Evolutionary conservation across 1,139 yeast species (phyloP).

Genomic region (Debaryomyces sp.): DNA sequence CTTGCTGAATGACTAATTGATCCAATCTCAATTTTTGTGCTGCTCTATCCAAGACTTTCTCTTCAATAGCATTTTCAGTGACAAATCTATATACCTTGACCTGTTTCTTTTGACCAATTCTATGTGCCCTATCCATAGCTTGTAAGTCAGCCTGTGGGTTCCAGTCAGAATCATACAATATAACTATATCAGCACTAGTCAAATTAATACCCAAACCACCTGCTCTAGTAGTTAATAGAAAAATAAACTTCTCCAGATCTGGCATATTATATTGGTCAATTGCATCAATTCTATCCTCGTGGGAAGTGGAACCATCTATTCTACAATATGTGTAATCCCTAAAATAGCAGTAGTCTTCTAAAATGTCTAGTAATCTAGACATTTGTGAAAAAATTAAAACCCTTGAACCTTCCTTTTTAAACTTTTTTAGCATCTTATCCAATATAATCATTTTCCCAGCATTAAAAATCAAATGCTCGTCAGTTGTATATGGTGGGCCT

Average conservation of each 20-base stretch:
- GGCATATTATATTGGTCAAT: conserved; percentile 91
- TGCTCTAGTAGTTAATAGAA: conserved; percentile 93
- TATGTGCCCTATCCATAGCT: conserved; percentile 98
- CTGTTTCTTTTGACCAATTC: conserved; percentile 97
- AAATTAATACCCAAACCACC: conserved; percentile 97
- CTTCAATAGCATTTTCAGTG: conserved; percentile 95
- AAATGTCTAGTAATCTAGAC: conserved; percentile 87
- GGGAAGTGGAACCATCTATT: conserved; percentile 93
- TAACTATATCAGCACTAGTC: conserved; percentile 90
- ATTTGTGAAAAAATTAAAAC: conserved; percentile 93
- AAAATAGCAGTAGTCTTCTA: conserved; percentile 89
- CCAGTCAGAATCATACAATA: conserved; percentile 95
- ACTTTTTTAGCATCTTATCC: conserved; percentile 77
- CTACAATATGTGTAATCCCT: conserved; percentile 87
- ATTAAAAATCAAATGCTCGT: conserved; percentile 86
- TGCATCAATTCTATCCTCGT: conserved; percentile 89
- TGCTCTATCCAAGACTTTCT: conserved; percentile 92
- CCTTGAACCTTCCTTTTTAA: conserved; percentile 79
- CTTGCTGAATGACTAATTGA: conserved; percentile 95
- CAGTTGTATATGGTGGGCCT: conserved; percentile 97
- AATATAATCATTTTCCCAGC: conserved; percentile 89
- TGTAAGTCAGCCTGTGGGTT: conserved; percentile 98
- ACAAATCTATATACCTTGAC: conserved; percentile 90
- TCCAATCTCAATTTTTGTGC: conserved; percentile 91
- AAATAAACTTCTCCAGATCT: conserved; percentile 79